phyloP scores from a whole-genome alignment of 2,329 filamentous ascomycete genomes.

The Amylocarpus encephaloides region DNA sequence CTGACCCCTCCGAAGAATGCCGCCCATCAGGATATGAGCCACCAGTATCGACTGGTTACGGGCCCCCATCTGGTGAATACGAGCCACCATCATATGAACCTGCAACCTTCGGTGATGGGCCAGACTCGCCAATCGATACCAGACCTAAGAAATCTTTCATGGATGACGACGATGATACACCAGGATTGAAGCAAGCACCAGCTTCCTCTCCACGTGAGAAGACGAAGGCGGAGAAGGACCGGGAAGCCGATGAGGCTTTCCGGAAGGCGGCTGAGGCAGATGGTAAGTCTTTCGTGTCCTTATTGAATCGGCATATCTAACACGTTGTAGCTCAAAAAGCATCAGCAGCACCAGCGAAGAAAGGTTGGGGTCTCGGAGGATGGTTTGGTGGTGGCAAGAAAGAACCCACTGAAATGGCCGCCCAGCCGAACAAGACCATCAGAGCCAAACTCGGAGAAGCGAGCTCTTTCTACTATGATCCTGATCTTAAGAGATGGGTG shows the following conservation, averaged over 20 bases:
- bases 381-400: slow-evolving; percentile 74
- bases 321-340: slow-evolving; percentile 53
- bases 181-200: slow-evolving; percentile 36
- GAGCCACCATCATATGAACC: slow-evolving; percentile 45
- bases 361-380: slow-evolving; percentile 74
- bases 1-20: slow-evolving; percentile 31
- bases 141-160: slow-evolving; percentile 70
- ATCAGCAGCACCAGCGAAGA: slow-evolving; percentile 46
- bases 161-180: slow-evolving; percentile 69
- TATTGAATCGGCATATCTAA: slow-evolving; percentile 10
- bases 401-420: slow-evolving; percentile 36
- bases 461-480: slow-evolving; percentile 88
- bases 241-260: slow-evolving; percentile 79
- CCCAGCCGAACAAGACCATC: slow-evolving; percentile 61
- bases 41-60: slow-evolving; percentile 20
- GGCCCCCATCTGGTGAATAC: slow-evolving; percentile 24
- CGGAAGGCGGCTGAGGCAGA: slow-evolving; percentile 74
- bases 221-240: slow-evolving; percentile 62
- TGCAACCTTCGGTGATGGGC: slow-evolving; percentile 38
- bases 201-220: slow-evolving; percentile 42
- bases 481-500: slow-evolving; percentile 95
- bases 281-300: slow-evolving; percentile 41
- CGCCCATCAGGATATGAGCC: slow-evolving; percentile 27
- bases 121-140: slow-evolving; percentile 35
- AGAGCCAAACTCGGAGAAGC: slow-evolving; percentile 91